Base-by-base conservation (phyloP, 1,139 yeast species). In the Zygosaccharomyces sapae region DNA sequence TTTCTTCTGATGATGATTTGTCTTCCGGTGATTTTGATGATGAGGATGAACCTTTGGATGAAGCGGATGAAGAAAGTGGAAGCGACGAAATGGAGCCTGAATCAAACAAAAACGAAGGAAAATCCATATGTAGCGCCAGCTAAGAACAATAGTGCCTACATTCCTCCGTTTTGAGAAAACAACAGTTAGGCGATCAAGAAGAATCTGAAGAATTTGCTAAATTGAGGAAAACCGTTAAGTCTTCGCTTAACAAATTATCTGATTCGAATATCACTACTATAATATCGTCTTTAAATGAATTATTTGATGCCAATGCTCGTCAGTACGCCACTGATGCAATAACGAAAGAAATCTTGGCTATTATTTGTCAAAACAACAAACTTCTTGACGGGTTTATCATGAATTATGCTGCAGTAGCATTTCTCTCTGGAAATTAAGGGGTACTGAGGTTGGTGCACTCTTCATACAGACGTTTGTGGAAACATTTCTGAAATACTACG, bases 41-140 rank as follows among this genome's bases (percentile, higher is more conserved):
- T 40, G 72, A 69, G 38, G 70, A 66, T 31, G 80, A 68, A 35
- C 58, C 12, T 3, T n/a, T 70, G 12, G 75, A 73, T 41, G 77
- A 71, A 12, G 80, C 72, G 29, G 76, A 72, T 19, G 74, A 71
- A n/a, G n/a, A n/a, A n/a, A n/a, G n/a, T n/a, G n/a, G n/a, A 48
- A 58, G 70, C 52, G 52, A 46, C 55, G 64, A 65, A 24, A 74
- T 66, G 4, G 70, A 62, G 33, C 66, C 63, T 5, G 64, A 37
- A 12, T 29, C 50, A 24, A 45, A 41, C 7, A 49, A 47, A 13
- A 43, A 38, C 38, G 22, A 78, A 73, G 52, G 95, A 87, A 59
- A 89, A 89, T 58, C 97, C 97, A 3, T 89, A 84, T 60, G 80
- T 86, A 37, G 96, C 97, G 0, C 95, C 96, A 2, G 70, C 63